Evolutionary conservation across 345 rosid species (phyloP), one percentile per base, ranked within the genome.

Genomic region (Limnanthes douglasii): DNA sequence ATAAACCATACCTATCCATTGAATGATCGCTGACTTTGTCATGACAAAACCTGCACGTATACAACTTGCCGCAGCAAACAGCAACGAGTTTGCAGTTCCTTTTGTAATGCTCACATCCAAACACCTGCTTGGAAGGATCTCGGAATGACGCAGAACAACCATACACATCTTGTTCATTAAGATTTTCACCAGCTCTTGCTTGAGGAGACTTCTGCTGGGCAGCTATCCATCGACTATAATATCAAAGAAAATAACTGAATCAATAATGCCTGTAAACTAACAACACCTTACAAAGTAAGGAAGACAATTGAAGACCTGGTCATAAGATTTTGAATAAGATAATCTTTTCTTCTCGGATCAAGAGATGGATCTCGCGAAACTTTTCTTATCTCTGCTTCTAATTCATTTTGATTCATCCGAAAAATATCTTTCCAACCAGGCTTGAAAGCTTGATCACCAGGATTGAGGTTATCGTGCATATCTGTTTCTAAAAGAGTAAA

Each of bases 341-440:
- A 81, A 1, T 54, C 64, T 60, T 76, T 76, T 66, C 81, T 64
- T 43, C 81, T 75, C 19, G 84, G 81, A 58, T 76, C 84, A 23
- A 81, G 62, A 52, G 94, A 68, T 34, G 83, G 58, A 75, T 81
- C 94, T 11, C 68, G 68, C 40, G 86, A 81, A 45, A 81, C 78
- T 58, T 60, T 76, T 48, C 65, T 71, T 40, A 73, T 69, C 59
- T 68, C 70, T 26, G 65, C 66, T 40, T 65, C 94, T 8, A 76
- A 66, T 39, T 76, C 88, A 53, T 73, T 75, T 41, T 76, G 72
- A 63, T 70, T 73, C 81, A 81, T 70, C 51, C 85, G 78, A 46
- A 86, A 86, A 21, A 86, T 86, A 65, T 81, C 94, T 44, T 78
- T 78, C 94, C 94, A 75, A 18, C 97, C 97, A 46, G 97, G 97